Evolutionary conservation across 192 early-diverging fungal genomes (phyloP).

Genomic region (Coemansia guatemalensis): DNA sequence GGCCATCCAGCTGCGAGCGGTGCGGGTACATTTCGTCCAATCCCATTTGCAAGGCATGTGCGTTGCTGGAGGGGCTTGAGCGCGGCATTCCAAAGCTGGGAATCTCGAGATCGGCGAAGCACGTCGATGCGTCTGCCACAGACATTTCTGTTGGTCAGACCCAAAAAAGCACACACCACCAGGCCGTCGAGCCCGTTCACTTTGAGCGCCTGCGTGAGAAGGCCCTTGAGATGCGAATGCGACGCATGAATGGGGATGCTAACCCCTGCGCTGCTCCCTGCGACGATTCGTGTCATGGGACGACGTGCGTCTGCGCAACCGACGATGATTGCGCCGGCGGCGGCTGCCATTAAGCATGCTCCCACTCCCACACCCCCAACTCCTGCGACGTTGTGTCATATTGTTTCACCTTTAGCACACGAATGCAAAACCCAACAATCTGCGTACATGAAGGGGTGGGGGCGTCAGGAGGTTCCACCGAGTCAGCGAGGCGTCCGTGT

Average conservation of each 20-base stretch:
- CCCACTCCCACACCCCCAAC: too few species aligned
- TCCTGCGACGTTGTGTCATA: too few species aligned
- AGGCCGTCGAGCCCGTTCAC: constrained; percentile 34
- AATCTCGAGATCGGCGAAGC: constrained; percentile 18
- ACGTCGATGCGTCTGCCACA: not conserved
- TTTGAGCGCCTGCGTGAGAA: constrained; percentile 44
- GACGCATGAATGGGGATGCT: not conserved
- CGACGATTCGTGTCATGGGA: not conserved
- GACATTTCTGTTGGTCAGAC: not conserved
- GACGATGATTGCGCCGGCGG: not conserved
- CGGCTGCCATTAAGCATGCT: not conserved
- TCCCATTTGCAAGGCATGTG: constrained; percentile 91
- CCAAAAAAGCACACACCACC: not conserved
- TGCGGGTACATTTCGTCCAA: constrained; percentile 97
- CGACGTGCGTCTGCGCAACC: not conserved
- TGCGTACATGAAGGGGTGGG: too few species aligned
- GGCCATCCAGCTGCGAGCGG: constrained; percentile 67
- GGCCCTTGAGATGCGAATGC: constrained; percentile 23
- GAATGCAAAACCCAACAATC: too few species aligned
- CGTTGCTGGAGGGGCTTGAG: constrained; percentile 90
- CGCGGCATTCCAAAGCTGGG: constrained; percentile 79
- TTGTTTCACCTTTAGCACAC: too few species aligned
- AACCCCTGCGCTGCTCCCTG: not conserved
- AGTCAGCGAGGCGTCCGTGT: too few species aligned
- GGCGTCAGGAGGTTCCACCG: too few species aligned